Evolutionary conservation across 2,329 filamentous ascomycete species (phyloP), one percentile per base, ranked within the genome.

Genomic region (Penicillium brevicompactum): DNA sequence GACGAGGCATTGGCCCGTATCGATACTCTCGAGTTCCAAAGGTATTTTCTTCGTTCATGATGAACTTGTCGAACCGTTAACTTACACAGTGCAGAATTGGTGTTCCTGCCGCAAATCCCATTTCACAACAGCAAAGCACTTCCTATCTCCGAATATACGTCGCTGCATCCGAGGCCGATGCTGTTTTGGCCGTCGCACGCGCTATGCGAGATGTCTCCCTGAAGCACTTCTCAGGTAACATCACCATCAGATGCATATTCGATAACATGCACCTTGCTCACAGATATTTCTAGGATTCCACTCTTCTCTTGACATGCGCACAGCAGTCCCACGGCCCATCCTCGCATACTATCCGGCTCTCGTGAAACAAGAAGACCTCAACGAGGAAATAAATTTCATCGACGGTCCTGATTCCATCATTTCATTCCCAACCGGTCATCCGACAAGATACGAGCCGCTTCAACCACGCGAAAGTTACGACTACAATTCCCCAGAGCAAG

Each of bases 1-100:
- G 67, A 76, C 27, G 71, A 70, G 1, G 67, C 74, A 5, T 53
- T 71, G 22, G 68, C 77, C 18, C 68, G 76, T 32, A 74, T 82
- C 43, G 77, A 82, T 51, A 66, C 80, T 3, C 70, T 84, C n/a
- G 80, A 84, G 37, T 83, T 84, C 49, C 81, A 84, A 63, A 66
- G 77, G 63, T 73, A 64, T 51, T 54, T n/a, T 14, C 14, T 3
- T 27, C 8, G 24, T 27, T 27, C 24, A 7, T 27, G 4, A 27
- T 27, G 24, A 27, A 27, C 4, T 18, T 18, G 24, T 27, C 24
- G 8, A 27, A 27, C 8, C 4, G 2, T 7, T 11, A 13, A 30
- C 24, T 46, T 8, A 46, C n/a, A 9, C 30, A 31, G 38, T 7
- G 1, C 7, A 70, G 70, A 27, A 63, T 78, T 7, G 77, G 76